Evolutionary conservation across 1,284 basidiomycete species (phyloP).

Genomic region (Heterobasidion irregulare): DNA sequence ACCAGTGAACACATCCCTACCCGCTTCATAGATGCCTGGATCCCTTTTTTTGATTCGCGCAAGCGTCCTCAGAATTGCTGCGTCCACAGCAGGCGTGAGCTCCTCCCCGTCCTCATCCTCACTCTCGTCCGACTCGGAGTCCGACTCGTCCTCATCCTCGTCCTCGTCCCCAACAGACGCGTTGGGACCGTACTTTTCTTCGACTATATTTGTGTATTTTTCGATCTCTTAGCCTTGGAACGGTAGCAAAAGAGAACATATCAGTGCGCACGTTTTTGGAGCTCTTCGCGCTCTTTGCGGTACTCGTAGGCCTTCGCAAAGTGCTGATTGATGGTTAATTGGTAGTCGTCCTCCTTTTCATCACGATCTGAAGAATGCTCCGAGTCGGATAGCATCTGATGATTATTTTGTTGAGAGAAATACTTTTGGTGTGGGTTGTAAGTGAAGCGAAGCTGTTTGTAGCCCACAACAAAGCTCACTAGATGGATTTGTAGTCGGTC

Average conservation of each 20-base stretch:
- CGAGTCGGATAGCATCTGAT: slow-evolving; percentile 6
- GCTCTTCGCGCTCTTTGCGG: slow-evolving; percentile 78
- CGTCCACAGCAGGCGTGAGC: slow-evolving; percentile 90
- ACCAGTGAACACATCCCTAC: slow-evolving; percentile 73
- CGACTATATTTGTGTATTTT: slow-evolving; percentile 41
- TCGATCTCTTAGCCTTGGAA: no score
- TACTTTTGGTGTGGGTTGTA: no score
- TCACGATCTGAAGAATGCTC: slow-evolving; percentile 17
- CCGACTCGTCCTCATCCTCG: slow-evolving; percentile 44
- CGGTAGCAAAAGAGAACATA: not conserved
- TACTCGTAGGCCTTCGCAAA: slow-evolving; percentile 78
- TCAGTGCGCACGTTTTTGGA: slow-evolving; percentile 55
- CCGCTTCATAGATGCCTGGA: slow-evolving; percentile 73
- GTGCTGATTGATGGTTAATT: slow-evolving; percentile 72
- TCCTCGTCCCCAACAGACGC: slow-evolving; percentile 28
- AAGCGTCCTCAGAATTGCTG: slow-evolving; percentile 89
- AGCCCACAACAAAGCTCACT: not conserved
- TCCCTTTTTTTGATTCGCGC: slow-evolving; percentile 82
- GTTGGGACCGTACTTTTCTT: slow-evolving; percentile 78
- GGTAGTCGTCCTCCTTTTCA: slow-evolving; percentile 28
- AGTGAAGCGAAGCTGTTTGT: no score
- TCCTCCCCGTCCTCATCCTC: slow-evolving; percentile 97
- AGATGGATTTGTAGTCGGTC: not conserved
- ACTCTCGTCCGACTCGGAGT: slow-evolving; percentile 73
- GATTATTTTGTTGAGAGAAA: slow-evolving; percentile 3